These are phyloP conservation scores for Tephrocybe sp. DNA, from an alignment of 768 basidiomycete species.

Conservation along the genomic window DNA sequence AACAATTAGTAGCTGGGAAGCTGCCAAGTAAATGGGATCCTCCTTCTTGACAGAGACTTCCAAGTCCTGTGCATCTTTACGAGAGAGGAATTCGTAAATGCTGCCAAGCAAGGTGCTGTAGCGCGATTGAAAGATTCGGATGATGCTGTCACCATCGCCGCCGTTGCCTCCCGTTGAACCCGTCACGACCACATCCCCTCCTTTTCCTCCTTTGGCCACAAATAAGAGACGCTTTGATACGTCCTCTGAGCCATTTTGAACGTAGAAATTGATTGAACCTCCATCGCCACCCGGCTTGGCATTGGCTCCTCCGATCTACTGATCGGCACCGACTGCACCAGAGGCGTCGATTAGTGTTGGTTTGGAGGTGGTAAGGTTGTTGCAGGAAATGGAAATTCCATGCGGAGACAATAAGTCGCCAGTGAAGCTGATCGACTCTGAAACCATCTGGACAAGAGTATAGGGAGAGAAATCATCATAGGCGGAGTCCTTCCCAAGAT, in stretches of 20 bases:
- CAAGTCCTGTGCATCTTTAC: not conserved
- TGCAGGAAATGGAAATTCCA: not conserved
- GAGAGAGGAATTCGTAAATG: not conserved
- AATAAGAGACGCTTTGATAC: not conserved
- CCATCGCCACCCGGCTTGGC: not conserved
- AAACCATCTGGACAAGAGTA: not conserved
- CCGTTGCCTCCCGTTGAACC: not conserved
- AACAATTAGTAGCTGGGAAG: not conserved
- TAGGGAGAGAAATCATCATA: not conserved
- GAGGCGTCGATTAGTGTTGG: not conserved
- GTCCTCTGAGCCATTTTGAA: not conserved
- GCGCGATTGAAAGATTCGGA: not conserved
- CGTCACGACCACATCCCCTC: not conserved
- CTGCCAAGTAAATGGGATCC: not conserved
- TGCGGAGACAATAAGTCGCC: not conserved
- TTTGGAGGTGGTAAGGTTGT: not conserved
- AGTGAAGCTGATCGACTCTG: not conserved
- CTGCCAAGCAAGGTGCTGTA: not conserved
- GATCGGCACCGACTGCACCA: not conserved
- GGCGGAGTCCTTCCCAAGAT: not conserved
- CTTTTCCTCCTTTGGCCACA: not conserved
- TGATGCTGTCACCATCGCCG: not conserved
- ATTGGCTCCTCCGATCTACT: not conserved
- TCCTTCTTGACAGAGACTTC: not conserved
- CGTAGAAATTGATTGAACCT: not conserved